A percentile compares a stretch with the other conserved stretches of the same genome.
Conservation (phyloP, 106 monocot genomes). For the Acorus gramineus region DNA sequence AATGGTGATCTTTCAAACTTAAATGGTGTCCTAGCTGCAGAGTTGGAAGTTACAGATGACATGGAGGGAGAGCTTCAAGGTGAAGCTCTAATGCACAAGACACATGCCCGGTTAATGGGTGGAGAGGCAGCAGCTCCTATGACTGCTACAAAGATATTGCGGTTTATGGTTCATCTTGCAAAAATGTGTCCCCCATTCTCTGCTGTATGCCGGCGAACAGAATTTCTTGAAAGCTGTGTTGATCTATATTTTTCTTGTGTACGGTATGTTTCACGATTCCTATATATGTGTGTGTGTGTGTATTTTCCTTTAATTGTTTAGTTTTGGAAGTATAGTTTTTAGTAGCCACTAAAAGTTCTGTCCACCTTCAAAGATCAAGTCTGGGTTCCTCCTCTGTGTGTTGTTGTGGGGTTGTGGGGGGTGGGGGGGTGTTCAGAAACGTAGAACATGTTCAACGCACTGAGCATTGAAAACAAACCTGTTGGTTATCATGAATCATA, state of each 20-base stretch:
- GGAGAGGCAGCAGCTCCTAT: conserved; percentile 93
- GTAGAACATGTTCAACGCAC: too few species aligned
- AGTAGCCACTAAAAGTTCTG: neutral
- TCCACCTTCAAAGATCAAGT: neutral
- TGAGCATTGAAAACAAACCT: too few species aligned
- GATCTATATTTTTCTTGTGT: conserved; percentile 97
- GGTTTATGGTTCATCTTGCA: conserved; percentile 96
- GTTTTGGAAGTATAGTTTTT: neutral
- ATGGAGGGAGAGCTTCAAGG: conserved; percentile 77
- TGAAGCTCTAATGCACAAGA: conserved; percentile 96
- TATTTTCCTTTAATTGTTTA: conserved; percentile 1
- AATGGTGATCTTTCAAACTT: conserved; percentile 61
- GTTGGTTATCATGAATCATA: neutral
- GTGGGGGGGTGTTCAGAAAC: too few species aligned
- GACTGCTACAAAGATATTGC: conserved; percentile 66
- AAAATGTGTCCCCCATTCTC: conserved; percentile 91
- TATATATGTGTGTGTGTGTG: neutral
- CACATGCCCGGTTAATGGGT: conserved; percentile 95
- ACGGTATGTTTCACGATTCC: conserved; percentile 41
- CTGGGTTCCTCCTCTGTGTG: neutral
- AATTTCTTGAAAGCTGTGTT: conserved; percentile 93
- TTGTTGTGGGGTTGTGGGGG: neutral
- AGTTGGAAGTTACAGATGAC: conserved; percentile 62
- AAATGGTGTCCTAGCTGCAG: conserved; percentile 58
- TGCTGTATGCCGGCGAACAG: conserved; percentile 70